A percentile compares a stretch with the other conserved stretches of the same genome.
These are phyloP conservation scores for Raphanus hybrid DNA, from an alignment of 441 rosid genomes.

Conservation along the genomic window DNA sequence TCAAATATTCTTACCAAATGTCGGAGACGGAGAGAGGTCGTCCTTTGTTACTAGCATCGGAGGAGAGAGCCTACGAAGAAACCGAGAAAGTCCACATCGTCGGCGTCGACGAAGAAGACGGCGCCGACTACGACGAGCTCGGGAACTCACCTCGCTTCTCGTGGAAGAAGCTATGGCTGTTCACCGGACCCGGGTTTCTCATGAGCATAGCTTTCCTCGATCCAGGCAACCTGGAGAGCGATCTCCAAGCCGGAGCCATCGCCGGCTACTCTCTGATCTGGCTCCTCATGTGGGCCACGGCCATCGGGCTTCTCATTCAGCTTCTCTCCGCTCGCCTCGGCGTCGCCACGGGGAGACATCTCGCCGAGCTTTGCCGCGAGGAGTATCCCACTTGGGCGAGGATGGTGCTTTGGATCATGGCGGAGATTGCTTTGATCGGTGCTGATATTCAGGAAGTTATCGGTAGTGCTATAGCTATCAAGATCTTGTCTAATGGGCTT, in stretches of 20 bases:
- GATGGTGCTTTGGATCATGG: conserved; percentile 83
- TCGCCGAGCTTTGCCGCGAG: conserved; percentile 89
- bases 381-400: conserved; percentile 93
- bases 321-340: conserved; percentile 87
- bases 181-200: conserved; percentile 90
- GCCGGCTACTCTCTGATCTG: conserved; percentile 91
- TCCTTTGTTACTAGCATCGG: conserved; percentile 29
- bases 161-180: conserved; percentile 90
- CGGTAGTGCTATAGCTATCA: conserved; percentile 90
- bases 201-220: conserved; percentile 98
- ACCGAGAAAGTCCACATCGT: conserved; percentile 72
- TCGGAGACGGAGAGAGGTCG: conserved; percentile 32
- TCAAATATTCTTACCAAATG: conserved; percentile 13
- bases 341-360: conserved; percentile 82
- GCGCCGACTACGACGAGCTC: conserved; percentile 36
- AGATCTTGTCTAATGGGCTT: conserved; percentile 76
- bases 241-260: conserved; percentile 94
- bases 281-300: conserved; percentile 93
- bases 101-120: conserved; percentile 54
- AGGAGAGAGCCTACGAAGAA: conserved; percentile 70
- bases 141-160: conserved; percentile 67
- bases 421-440: conserved; percentile 90
- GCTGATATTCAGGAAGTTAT: conserved; percentile 97
- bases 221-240: conserved; percentile 91
- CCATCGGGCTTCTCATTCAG: conserved; percentile 89